phyloP scores from a whole-genome alignment of 169 alveolate species.

The Cystoisospora suis region DNA sequence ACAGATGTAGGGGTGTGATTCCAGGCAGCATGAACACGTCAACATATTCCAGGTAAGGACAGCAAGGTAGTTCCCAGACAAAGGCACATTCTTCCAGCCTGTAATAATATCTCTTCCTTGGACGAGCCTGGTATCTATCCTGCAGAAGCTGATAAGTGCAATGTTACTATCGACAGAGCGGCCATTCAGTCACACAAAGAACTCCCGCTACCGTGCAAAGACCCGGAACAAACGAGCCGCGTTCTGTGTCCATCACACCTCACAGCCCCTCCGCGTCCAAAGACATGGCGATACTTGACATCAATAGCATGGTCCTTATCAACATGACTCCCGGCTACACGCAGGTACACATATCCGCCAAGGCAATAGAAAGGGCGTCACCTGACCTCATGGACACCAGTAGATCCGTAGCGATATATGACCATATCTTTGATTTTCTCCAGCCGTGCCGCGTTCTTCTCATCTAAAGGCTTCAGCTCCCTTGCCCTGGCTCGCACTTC shows the following conservation, averaged over 20 bases:
- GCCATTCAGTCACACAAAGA: no score
- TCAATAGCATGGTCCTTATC: neutral
- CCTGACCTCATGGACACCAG: constrained; percentile 72
- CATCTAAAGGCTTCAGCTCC: constrained; percentile 72
- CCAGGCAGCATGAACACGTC: neutral
- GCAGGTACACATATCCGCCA: neutral
- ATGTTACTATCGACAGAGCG: no score
- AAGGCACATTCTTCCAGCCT: no score
- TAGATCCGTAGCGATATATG: constrained; percentile 76
- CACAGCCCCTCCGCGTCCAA: no score
- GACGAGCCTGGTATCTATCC: no score
- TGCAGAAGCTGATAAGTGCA: no score
- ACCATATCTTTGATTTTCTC: constrained; percentile 77
- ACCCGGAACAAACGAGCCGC: no score
- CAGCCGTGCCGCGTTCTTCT: constrained; percentile 68
- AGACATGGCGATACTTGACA: neutral
- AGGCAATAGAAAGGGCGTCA: neutral
- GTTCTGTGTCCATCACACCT: no score
- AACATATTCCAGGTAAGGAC: neutral
- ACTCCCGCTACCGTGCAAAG: no score
- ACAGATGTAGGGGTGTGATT: neutral
- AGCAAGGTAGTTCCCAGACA: no score
- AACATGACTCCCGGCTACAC: neutral
- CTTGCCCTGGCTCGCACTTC: constrained; percentile 1
- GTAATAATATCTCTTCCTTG: no score